Evolutionary conservation across 2,329 filamentous ascomycete genomes (phyloP).

Genomic region (Exophiala viscosa): DNA sequence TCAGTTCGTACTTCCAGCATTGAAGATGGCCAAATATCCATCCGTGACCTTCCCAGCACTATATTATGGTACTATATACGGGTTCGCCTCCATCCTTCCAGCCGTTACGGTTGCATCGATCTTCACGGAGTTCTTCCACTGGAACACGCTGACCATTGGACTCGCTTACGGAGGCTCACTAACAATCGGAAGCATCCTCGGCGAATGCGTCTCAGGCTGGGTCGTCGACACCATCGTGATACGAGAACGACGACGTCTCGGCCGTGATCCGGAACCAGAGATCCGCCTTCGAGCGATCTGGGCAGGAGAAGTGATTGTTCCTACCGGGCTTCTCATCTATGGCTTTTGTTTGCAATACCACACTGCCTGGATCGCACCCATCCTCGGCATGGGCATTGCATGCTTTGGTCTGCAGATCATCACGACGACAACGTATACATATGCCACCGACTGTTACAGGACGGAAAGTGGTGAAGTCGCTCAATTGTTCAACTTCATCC

Average conservation of each 20-base stretch:
- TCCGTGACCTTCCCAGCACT: constrained; percentile 33
- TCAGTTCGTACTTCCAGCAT: constrained; percentile 29
- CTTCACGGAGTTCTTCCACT: constrained; percentile 32
- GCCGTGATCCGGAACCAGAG: constrained; percentile 28
- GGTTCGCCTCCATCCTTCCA: constrained; percentile 33
- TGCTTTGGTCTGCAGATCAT: constrained; percentile 32
- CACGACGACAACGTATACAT: constrained; percentile 30
- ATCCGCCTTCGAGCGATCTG: constrained; percentile 30
- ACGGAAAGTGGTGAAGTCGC: constrained; percentile 25
- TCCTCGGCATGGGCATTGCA: constrained; percentile 30
- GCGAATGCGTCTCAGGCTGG: constrained; percentile 28
- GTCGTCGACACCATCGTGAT: constrained; percentile 28
- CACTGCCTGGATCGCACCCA: constrained; percentile 29
- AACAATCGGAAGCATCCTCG: constrained; percentile 28
- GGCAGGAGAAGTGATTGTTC: constrained; percentile 30
- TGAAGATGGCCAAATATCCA: constrained; percentile 33
- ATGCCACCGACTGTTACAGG: constrained; percentile 29
- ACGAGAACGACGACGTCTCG: constrained; percentile 18
- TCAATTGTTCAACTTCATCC: constrained; percentile 28
- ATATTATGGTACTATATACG: constrained; percentile 34
- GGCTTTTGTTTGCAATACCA: constrained; percentile 33
- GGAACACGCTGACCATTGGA: constrained; percentile 32
- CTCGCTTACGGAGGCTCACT: constrained; percentile 33
- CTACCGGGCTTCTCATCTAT: constrained; percentile 33
- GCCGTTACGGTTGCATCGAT: constrained; percentile 35